These are phyloP conservation scores for Houttuynia cordata DNA, from an alignment of 164 flowering plant species.

Conservation along the genomic window DNA sequence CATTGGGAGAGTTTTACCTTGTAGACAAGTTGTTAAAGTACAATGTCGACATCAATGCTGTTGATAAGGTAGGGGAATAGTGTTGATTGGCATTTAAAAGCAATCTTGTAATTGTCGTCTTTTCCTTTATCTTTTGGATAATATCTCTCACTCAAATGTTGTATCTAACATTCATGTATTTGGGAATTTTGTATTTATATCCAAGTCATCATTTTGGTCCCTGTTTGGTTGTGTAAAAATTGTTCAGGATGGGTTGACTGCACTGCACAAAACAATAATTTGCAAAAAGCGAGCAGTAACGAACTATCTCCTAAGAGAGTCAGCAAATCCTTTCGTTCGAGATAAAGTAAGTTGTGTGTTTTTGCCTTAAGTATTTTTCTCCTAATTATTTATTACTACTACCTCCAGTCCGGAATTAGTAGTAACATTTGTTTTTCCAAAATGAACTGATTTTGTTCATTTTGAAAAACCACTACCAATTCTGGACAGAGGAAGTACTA, in stretches of 20 bases:
- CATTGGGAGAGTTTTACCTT: slow-evolving; percentile 81
- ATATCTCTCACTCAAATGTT: not conserved
- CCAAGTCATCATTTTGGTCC: not conserved
- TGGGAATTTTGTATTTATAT: not conserved
- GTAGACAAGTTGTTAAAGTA: slow-evolving; percentile 61
- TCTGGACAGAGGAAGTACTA: too few relatives aligned
- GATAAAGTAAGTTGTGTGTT: slow-evolving; percentile 41
- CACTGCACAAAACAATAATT: slow-evolving; percentile 77
- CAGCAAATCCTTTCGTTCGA: slow-evolving; percentile 72
- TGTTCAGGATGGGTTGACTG: slow-evolving; percentile 67
- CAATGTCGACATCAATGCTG: slow-evolving; percentile 65
- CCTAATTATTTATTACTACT: not conserved
- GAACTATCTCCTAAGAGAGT: slow-evolving; percentile 79
- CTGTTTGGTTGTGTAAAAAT: not conserved
- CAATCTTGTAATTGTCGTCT: too few relatives aligned
- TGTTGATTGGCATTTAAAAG: not conserved
- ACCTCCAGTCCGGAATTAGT: too few relatives aligned
- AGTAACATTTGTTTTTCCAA: too few relatives aligned
- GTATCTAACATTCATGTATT: too few relatives aligned
- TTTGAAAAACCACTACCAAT: too few relatives aligned
- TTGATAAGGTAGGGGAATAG: slow-evolving; percentile 48
- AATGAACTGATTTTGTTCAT: too few relatives aligned
- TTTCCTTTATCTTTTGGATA: not conserved
- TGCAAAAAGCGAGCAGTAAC: slow-evolving; percentile 79
- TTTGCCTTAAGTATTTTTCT: not conserved